Base-by-base conservation (phyloP, 1,284 basidiomycete species). In the Apiotrichum akiyoshidainum region DNA sequence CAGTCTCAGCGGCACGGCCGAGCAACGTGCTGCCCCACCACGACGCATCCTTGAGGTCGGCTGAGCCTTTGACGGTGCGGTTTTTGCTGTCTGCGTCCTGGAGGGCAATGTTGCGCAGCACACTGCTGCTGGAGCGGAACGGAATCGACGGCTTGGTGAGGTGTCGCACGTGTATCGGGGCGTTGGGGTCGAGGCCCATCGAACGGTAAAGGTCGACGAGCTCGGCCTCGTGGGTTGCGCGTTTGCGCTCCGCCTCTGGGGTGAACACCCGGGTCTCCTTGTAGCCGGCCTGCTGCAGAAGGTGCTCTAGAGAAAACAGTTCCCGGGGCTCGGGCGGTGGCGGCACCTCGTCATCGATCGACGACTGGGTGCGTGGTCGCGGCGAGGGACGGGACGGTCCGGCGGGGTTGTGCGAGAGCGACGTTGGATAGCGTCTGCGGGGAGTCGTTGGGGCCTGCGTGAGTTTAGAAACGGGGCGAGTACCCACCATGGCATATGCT, bases 261-360 rank as follows among this genome's bases (percentile, higher is more conserved):
- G 91, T 91, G 68, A 89, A 89, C 17, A 93, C 82, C 35, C 90
- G 82, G 0, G 90, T 92, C 72, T 92, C 90, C 74, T 90, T 91
- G 81, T 92, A 92, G 5, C 90, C 90, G 0, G 89, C 89, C 71
- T 91, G 87, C 54, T 84, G 81, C 22, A 93, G 80, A 17, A 93
- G 81, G 75, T 92, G 88, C 67, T 91, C 90, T 33, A 93, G 81
- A 6, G 85, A 83, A 62, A 90, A 88, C 5, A 58, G 50, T 35
- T 63, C 58, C 17, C 44, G 40, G 1, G 33, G 54, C 33, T n/a
- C 39, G 41, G 64, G 61, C 14, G 61, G 58, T 5, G 59, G 22
- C 8, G 66, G 66, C 6, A 66, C 56, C 39, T 65, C 63, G 41
- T 67, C 66, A 54, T 68, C 66, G 26, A 66, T 61, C 8, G 67